Base-by-base conservation (phyloP, 768 basidiomycete species). In the Trametes sanguinea region DNA sequence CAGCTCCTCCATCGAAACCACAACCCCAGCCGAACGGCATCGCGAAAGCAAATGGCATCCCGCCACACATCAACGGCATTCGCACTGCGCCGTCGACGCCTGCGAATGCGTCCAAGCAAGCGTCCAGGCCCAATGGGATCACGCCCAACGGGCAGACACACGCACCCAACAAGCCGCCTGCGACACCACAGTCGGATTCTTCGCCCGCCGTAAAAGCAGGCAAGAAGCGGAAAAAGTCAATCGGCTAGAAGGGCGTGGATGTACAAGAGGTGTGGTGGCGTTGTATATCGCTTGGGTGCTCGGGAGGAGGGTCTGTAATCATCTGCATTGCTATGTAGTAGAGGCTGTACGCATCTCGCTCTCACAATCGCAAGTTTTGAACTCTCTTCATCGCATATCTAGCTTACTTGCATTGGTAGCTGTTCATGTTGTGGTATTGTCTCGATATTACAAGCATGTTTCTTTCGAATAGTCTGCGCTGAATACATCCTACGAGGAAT, bases 161-260 rank as follows among this genome's bases (percentile, higher is more conserved):
- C 17, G 55, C 57, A 13, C 57, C 60, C 33, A 63, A 51, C 51
- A 61, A 37, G 30, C 54, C 52, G 46, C 10, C 58, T 1, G 55
- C 57, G 13, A 33, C 63, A 17, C 42, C 65, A 37, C 53, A 54
- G 54, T 43, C 60, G 6, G 59, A 65, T 50, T 16, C 64, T 4
- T 65, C 71, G 11, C 68, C 72, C 9, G 52, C 57, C 16, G 64
- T 73, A 17, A 68, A 72, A 39, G 79, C 78, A 57, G 81, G 83
- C 30, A 83, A 79, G 72, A 86, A 86, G 70, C 78, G 85, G 62
- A 86, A 85, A 75, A 85, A 83, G 68, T 76, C 76, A 7, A 61
- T 77, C 16, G 73, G 71, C 54, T 78, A 69, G 33, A 27, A 3
- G 30, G n/a, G n/a, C 29, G 2, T 47, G 35, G 35, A 6, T 11